Conservation (phyloP, 2,329 filamentous ascomycete genomes). For the Botrytis cinerea region DNA sequence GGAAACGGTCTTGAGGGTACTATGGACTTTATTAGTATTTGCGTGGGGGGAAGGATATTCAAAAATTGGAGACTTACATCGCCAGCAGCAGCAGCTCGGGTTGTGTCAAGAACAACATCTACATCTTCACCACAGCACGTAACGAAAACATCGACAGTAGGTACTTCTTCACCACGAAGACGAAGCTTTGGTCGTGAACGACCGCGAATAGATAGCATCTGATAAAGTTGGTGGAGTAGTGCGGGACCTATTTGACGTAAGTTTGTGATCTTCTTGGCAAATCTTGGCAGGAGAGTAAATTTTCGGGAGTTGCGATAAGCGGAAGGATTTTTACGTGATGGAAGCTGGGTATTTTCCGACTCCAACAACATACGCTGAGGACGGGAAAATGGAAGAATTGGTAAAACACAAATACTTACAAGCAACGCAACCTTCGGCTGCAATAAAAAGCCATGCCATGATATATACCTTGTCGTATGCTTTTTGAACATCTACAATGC, state of each 20-base stretch:
- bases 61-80: slow-evolving; percentile 42
- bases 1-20: slow-evolving; percentile 54
- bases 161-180: slow-evolving; percentile 42
- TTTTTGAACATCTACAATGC: slow-evolving; percentile 54
- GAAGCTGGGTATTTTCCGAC: neutral
- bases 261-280: neutral
- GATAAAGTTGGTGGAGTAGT: slow-evolving; percentile 59
- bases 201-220: slow-evolving; percentile 58
- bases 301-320: neutral
- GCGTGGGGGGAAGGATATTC: neutral
- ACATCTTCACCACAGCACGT: slow-evolving; percentile 60
- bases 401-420: slow-evolving; percentile 27
- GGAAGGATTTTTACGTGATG: neutral
- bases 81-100: slow-evolving; percentile 54
- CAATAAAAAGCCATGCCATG: slow-evolving; percentile 59
- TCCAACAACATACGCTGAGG: neutral
- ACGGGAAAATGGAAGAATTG: neutral
- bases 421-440: slow-evolving; percentile 54
- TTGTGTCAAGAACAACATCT: slow-evolving; percentile 50
- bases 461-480: slow-evolving; percentile 46
- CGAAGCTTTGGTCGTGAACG: slow-evolving; percentile 55
- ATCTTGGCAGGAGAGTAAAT: neutral
- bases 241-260: slow-evolving; percentile 47
- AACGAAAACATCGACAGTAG: slow-evolving; percentile 58
- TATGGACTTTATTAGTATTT: neutral